Evolutionary conservation across 2,329 filamentous ascomycete species (phyloP).

Genomic region (Talaromyces pinophilus): DNA sequence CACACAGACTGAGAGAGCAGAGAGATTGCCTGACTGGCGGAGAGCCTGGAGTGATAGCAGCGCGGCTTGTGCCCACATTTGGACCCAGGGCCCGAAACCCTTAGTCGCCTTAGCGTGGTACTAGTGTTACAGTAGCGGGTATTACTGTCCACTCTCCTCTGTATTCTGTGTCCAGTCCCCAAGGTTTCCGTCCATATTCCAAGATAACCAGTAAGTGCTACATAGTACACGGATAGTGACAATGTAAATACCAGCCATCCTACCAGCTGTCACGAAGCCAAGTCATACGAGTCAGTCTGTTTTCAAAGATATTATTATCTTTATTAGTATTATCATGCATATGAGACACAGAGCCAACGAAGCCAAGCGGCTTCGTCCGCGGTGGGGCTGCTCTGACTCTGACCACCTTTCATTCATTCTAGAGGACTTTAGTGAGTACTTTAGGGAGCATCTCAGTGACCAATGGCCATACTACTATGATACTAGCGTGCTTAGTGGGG

Average conservation of each 20-base stretch:
- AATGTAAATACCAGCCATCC: neutral
- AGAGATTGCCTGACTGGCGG: conserved; percentile 20
- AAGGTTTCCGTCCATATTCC: neutral
- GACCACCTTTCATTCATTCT: neutral
- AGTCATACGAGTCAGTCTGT: neutral
- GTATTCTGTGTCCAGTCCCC: neutral
- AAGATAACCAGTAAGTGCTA: neutral
- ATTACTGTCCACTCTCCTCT: neutral
- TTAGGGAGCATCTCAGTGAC: neutral
- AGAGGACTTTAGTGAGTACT: neutral
- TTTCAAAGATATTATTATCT: neutral
- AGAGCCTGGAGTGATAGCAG: conserved; percentile 17
- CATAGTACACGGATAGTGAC: neutral
- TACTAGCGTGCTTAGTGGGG: neutral
- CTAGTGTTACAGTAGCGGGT: neutral
- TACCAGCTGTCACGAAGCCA: neutral
- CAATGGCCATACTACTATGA: neutral
- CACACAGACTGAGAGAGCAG: no score
- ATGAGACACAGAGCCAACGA: neutral
- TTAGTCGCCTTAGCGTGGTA: neutral
- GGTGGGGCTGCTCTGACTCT: conserved; percentile 2
- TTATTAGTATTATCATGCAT: neutral
- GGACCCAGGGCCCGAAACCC: conserved; percentile 5
- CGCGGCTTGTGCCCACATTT: conserved; percentile 2
- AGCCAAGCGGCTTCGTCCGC: neutral